phyloP scores from a whole-genome alignment of 2,329 filamentous ascomycete species.

The Epichloe typhina region DNA sequence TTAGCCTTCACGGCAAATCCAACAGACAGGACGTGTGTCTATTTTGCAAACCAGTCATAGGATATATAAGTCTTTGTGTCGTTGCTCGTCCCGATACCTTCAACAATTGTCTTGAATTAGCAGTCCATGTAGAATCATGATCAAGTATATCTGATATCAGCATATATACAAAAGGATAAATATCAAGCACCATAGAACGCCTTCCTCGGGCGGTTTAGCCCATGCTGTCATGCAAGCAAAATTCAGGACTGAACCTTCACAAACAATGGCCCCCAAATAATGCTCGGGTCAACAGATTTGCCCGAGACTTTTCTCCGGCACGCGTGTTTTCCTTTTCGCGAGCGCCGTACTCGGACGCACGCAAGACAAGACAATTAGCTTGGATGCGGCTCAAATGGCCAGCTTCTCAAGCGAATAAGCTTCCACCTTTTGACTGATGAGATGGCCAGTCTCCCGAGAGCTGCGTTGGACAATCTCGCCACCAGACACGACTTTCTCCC shows the following conservation, averaged over 20 bases:
- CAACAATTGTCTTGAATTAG: no score
- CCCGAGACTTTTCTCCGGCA: background rate
- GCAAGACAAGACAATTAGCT: background rate
- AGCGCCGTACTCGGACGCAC: background rate
- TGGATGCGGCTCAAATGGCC: slow-evolving; percentile 35
- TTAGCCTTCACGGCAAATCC: no score
- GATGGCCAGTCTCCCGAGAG: slow-evolving; percentile 58
- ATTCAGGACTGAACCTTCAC: no score
- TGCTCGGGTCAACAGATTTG: background rate
- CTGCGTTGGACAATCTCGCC: slow-evolving; percentile 60
- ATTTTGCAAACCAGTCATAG: no score
- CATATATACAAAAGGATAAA: background rate
- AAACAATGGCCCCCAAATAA: no score
- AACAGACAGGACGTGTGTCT: no score
- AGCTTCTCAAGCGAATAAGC: slow-evolving; percentile 76
- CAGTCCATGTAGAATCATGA: no score
- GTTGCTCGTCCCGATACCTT: no score
- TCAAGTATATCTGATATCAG: background rate
- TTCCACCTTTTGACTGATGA: slow-evolving; percentile 68
- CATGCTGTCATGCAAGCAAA: background rate
- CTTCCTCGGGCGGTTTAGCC: background rate
- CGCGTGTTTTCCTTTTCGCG: background rate
- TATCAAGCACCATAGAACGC: background rate
- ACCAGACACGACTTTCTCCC: slow-evolving; percentile 48
- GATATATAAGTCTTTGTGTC: no score